Evolutionary conservation across 23 red algal species (phyloP).

Genomic region (Rhodosorus marinus): DNA sequence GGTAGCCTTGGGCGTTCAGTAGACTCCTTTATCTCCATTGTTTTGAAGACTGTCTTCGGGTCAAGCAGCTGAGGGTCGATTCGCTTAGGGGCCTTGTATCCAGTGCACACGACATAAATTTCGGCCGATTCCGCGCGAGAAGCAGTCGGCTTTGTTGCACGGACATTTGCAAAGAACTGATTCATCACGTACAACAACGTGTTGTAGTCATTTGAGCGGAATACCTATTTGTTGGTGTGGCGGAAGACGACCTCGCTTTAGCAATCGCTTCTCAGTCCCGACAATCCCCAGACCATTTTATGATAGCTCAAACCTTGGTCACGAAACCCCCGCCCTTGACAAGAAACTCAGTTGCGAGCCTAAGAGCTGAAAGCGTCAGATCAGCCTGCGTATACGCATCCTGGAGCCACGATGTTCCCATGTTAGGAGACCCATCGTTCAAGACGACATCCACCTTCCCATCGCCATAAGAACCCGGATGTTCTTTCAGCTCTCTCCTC

Average conservation of each 20-base stretch:
- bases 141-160: constrained; percentile 76
- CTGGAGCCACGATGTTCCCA: constrained; percentile 93
- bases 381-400: constrained; percentile 92
- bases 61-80: constrained; percentile 60
- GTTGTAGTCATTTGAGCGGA: constrained; percentile 77
- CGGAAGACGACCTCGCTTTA: too few species aligned
- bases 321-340: constrained; percentile 58
- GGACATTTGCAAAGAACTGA: constrained; percentile 56
- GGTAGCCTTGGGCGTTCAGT: neutral
- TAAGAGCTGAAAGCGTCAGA: constrained; percentile 66
- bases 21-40: neutral
- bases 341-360: constrained; percentile 53
- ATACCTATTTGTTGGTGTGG: too few species aligned
- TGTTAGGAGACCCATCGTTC: constrained; percentile 85
- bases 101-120: constrained; percentile 72
- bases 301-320: too few species aligned
- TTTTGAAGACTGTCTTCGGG: constrained; percentile 78
- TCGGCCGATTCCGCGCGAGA: constrained; percentile 68
- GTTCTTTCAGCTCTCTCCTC: constrained; percentile 17
- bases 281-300: too few species aligned
- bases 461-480: neutral
- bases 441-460: constrained; percentile 61
- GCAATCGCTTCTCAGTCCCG: too few species aligned
- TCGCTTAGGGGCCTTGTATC: constrained; percentile 30
- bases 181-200: constrained; percentile 70